These are phyloP conservation scores for Fusarium miscanthi DNA, from an alignment of 2,329 filamentous ascomycete species.

Conservation along the genomic window DNA sequence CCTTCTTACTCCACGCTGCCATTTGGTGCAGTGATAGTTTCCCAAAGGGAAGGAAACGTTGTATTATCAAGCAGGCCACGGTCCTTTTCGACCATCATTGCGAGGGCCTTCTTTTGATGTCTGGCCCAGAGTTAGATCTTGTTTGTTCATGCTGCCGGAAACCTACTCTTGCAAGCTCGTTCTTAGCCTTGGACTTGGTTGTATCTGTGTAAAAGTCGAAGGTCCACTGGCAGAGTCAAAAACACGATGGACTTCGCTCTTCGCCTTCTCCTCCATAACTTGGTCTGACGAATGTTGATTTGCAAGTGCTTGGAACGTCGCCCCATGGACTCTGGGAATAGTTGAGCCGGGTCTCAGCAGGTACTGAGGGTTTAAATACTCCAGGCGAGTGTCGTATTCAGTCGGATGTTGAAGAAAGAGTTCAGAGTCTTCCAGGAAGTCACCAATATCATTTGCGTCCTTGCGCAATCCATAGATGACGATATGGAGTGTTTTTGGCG, in stretches of 20 bases:
- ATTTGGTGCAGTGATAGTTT: neutral
- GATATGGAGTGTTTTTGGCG: neutral
- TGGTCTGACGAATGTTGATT: neutral
- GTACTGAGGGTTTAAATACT: neutral
- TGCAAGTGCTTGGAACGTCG: neutral
- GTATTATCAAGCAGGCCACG: neutral
- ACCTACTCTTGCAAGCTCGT: neutral
- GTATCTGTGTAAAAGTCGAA: neutral
- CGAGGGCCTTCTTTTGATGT: neutral
- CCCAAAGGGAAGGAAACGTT: neutral
- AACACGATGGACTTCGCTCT: neutral
- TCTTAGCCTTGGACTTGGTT: neutral
- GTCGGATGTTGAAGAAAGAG: neutral
- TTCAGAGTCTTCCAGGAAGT: neutral
- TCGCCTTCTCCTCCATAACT: neutral
- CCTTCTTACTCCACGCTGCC: neutral
- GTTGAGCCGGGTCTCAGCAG: neutral
- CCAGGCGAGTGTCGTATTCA: neutral
- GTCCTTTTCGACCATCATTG: neutral
- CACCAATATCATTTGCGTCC: neutral
- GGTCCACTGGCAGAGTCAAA: neutral
- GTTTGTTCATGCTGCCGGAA: accelerated
- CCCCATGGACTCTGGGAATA: neutral
- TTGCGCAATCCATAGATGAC: neutral
- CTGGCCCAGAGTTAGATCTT: accelerated